Evolutionary conservation across 2,329 filamentous ascomycete species (phyloP).

Genomic region (Trichoderma gracile): DNA sequence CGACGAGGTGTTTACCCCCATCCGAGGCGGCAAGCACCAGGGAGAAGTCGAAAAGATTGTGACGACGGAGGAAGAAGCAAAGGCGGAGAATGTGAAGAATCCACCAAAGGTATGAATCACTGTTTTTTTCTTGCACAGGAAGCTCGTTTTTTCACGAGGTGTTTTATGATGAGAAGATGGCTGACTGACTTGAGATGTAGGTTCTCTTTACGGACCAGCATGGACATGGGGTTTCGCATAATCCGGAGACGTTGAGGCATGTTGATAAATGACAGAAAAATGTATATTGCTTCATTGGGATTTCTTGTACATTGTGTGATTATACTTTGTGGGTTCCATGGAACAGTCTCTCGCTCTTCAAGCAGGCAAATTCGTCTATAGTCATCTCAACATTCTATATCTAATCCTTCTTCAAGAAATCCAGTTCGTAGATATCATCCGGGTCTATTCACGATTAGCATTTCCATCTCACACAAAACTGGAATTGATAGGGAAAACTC

Average conservation of each 20-base stretch:
- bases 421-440: not conserved
- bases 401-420: not conserved
- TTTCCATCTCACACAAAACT: too few species aligned
- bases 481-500: not conserved
- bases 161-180: not conserved
- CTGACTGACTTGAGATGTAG: not conserved
- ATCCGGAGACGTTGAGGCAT: slow-evolving; percentile 8
- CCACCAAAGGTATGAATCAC: not conserved
- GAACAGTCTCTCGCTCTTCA: not conserved
- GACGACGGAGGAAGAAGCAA: not conserved
- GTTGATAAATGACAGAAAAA: not conserved
- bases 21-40: not conserved
- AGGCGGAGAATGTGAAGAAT: not conserved
- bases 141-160: not conserved
- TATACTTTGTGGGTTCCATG: too few species aligned
- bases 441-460: not conserved
- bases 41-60: slow-evolving; percentile 2
- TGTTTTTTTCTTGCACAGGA: too few species aligned
- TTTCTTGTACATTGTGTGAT: not conserved
- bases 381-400: not conserved
- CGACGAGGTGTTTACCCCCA: slow-evolving; percentile 13
- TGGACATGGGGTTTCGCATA: slow-evolving; percentile 8
- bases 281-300: not conserved
- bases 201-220: slow-evolving; percentile 7
- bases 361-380: not conserved